Conservation (phyloP, 305 asterid genomes). For the Fraxinus sp. region DNA sequence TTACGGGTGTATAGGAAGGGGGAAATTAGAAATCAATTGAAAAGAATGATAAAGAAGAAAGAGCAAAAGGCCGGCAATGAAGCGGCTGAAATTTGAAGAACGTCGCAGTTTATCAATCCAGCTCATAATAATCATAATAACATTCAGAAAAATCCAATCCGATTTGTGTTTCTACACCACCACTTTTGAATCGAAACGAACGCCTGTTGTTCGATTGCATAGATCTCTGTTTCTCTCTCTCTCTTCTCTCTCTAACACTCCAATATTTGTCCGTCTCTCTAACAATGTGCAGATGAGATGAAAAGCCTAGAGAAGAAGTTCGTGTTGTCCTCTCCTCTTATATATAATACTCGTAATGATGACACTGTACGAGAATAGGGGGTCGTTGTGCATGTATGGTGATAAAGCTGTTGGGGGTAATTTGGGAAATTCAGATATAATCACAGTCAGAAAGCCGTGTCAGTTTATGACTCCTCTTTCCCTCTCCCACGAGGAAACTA, state of each 20-base stretch:
- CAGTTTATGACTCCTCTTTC: neutral
- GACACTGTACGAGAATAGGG: neutral
- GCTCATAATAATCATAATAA: slow-evolving; percentile 71
- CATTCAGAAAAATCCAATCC: slow-evolving; percentile 30
- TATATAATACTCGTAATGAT: neutral
- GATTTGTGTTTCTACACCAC: neutral
- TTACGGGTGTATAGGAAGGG: slow-evolving; percentile 85
- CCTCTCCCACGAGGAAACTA: neutral
- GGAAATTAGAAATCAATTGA: slow-evolving; percentile 59
- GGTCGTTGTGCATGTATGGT: slow-evolving; percentile 22
- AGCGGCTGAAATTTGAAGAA: slow-evolving; percentile 81
- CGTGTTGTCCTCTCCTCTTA: neutral
- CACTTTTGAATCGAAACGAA: slow-evolving; percentile 23
- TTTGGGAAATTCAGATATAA: slow-evolving; percentile 7
- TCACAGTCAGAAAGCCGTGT: neutral
- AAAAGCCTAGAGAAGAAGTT: neutral
- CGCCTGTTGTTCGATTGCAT: slow-evolving; percentile 57
- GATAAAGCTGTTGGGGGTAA: slow-evolving; percentile 19
- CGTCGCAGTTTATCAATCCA: slow-evolving; percentile 66
- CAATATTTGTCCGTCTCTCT: neutral
- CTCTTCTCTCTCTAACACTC: neutral
- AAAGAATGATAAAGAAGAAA: slow-evolving; percentile 68
- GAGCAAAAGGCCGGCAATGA: slow-evolving; percentile 81
- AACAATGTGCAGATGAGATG: neutral
- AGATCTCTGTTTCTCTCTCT: slow-evolving; percentile 33